Percentiles rank a stretch among this genome's conserved stretches.
Evolutionary conservation across 2,329 filamentous ascomycete species (phyloP).

Genomic region (Zopfia rhizophila): DNA sequence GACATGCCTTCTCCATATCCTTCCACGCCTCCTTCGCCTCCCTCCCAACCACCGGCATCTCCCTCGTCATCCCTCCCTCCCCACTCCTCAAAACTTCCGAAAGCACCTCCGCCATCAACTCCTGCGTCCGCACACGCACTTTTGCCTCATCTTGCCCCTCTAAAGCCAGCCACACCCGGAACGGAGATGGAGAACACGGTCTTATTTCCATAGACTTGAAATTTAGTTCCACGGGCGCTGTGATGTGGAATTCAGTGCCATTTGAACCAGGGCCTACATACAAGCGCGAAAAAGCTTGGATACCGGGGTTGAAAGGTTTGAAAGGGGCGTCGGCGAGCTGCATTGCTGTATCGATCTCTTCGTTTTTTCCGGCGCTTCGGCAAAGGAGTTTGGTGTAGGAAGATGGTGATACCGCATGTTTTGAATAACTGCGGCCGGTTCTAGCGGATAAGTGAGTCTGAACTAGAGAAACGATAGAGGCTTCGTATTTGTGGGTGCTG

Average conservation of each 20-base stretch:
- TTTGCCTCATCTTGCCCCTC: slow-evolving; percentile 22
- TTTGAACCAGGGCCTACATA: slow-evolving; percentile 35
- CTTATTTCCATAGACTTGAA: slow-evolving; percentile 28
- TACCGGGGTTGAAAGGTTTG: slow-evolving; percentile 16
- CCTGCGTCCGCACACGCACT: slow-evolving; percentile 37
- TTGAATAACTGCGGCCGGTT: slow-evolving; percentile 34
- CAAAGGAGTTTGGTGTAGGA: slow-evolving; percentile 36
- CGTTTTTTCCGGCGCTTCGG: slow-evolving; percentile 29
- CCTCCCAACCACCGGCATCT: slow-evolving; percentile 25
- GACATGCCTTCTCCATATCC: slow-evolving; percentile 33
- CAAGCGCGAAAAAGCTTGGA: slow-evolving; percentile 39
- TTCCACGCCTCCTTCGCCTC: slow-evolving; percentile 36
- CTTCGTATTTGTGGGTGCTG: slow-evolving; percentile 22
- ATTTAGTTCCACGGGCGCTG: slow-evolving; percentile 34
- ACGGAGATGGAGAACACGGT: slow-evolving; percentile 22
- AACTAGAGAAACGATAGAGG: slow-evolving; percentile 31
- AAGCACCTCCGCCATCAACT: slow-evolving; percentile 46
- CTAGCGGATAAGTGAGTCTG: slow-evolving; percentile 35
- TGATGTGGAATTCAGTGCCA: slow-evolving; percentile 23
- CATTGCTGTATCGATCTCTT: slow-evolving; percentile 34
- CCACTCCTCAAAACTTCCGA: too few relatives aligned
- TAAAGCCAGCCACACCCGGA: slow-evolving; percentile 35
- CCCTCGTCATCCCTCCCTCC: slow-evolving; percentile 34
- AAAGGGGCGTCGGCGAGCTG: slow-evolving; percentile 43
- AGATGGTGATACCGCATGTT: slow-evolving; percentile 27